Conservation (phyloP, 352 stramenopile species). For the Globisporangium spiculum region DNA sequence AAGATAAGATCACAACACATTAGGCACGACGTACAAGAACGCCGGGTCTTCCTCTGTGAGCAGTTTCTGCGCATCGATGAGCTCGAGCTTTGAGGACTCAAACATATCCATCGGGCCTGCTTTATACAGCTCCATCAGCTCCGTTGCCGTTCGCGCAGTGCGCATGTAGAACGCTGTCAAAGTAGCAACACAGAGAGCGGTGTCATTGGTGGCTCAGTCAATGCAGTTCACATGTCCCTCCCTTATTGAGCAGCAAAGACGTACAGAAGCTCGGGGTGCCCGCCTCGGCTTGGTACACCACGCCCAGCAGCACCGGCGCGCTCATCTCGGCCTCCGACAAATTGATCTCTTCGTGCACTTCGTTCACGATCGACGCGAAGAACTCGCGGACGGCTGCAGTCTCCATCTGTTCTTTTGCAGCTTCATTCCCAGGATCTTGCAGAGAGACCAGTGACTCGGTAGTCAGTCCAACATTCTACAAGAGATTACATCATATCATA, state of each 20-base stretch:
- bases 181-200: too few species aligned
- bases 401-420: slow-evolving; percentile 23
- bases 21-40: slow-evolving; percentile 26
- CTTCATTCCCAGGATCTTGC: slow-evolving; percentile 14
- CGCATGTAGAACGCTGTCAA: slow-evolving; percentile 57
- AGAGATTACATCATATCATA: not conserved
- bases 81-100: slow-evolving; percentile 52
- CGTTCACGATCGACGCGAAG: slow-evolving; percentile 69
- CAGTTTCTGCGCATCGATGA: slow-evolving; percentile 36
- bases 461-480: slow-evolving; percentile 33
- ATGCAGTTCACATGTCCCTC: too few species aligned
- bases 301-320: slow-evolving; percentile 50
- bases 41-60: slow-evolving; percentile 21
- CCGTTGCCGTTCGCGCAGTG: slow-evolving; percentile 27
- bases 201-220: too few species aligned
- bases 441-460: slow-evolving; percentile 25
- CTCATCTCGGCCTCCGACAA: slow-evolving; percentile 34
- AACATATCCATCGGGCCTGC: slow-evolving; percentile 50
- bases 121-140: slow-evolving; percentile 42
- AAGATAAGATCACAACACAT: not conserved
- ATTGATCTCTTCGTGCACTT: slow-evolving; percentile 83
- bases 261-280: slow-evolving; percentile 79
- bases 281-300: slow-evolving; percentile 66
- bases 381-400: slow-evolving; percentile 36
- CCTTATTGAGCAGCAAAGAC: slow-evolving; percentile 3